Evolutionary conservation across 371 early-diverging fungal species (phyloP), one percentile per base, ranked within the genome.

Genomic region (Vairimorpha apis): DNA sequence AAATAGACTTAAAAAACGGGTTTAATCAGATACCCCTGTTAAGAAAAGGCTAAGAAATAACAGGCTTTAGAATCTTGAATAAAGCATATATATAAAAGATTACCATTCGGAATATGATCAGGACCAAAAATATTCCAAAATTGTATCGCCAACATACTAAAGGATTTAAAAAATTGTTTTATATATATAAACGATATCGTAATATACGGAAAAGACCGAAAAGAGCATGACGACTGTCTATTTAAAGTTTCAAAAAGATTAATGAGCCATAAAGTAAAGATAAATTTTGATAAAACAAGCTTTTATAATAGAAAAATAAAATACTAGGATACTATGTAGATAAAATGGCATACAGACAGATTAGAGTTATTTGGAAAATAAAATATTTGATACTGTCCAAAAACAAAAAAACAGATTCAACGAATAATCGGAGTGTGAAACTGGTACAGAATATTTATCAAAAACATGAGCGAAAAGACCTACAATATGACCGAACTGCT

Each of bases 101-200:
- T 70, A 10, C 70, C 70, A 35, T 70, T 70, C 60, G 70, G 70
- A 18, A 18, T 60, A 43, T 44, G 37, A 37, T 12, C 0, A 27
- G 62, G 58, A n/a, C 70, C 70, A 12, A 70, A 70, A 59, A 13
- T 59, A 16, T 70, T 70, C 3, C 58, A 70, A 59, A 43, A 23
- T 14, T 44, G 45, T 2, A 67, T 67, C 27, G 35, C 29, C 3
- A 56, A 55, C 25, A 21, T 62, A 21, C 18, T 72, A 2, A 21
- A 53, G 53, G 18, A 63, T 4, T 35, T 38, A 25, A 16, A 33
- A 3, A 64, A 53, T 43, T 30, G 67, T 29, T 65, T 21, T 14
- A 43, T 72, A 13, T 72, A 41, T 41, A 64, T 72, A 65, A 41
- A 41, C 43, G 43, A 41, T 16, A 41, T 41, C 7, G 16, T 41